Evolutionary conservation across 1,139 yeast species (phyloP), one percentile per base, ranked within the genome.

Genomic region (Eremothecium cymbalariae): DNA sequence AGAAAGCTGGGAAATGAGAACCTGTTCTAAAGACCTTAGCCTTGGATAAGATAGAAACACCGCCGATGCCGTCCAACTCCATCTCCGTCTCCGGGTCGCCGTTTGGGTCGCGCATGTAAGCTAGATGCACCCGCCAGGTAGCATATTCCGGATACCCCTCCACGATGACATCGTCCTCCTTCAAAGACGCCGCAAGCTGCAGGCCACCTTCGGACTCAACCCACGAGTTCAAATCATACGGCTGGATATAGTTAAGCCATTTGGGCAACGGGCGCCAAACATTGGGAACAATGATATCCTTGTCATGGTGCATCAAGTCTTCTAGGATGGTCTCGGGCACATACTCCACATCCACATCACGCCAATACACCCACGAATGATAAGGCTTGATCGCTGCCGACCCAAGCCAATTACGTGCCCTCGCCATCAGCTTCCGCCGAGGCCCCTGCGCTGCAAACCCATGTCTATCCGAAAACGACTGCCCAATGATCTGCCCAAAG

Each of bases 261-360:
- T 80, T 90, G 2, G 94, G 94, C 43, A 84, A 63, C 1, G 95
- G 95, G 48, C 95, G 70, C 95, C 95, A 84, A 31, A 84, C 93
- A 52, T 84, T 84, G 16, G 95, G 95, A 16, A 84, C 74, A 12
- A 76, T 74, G 26, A 77, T 80, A 45, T 77, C 84, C 50, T 65
- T 69, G 48, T 72, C 67, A 50, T 75, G 81, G 41, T 66, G 68
- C 83, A 77, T 77, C 42, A 77, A 57, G 50, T 77, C 84, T 53
- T 77, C 79, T 39, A 77, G 57, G 38, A 77, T 67, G 1, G 81
- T 67, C 2, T 68, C 62, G 2, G 84, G 84, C 12, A 72, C 72
- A 1, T 75, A 68, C 51, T 77, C 79, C 3, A 77, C 79, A 51
- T 77, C 84, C 4, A 76, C 80, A 57, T 77, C 85, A 53, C 85